These are phyloP conservation scores for Cytospora piceae DNA, from an alignment of 2,329 filamentous ascomycete species.

Conservation along the genomic window DNA sequence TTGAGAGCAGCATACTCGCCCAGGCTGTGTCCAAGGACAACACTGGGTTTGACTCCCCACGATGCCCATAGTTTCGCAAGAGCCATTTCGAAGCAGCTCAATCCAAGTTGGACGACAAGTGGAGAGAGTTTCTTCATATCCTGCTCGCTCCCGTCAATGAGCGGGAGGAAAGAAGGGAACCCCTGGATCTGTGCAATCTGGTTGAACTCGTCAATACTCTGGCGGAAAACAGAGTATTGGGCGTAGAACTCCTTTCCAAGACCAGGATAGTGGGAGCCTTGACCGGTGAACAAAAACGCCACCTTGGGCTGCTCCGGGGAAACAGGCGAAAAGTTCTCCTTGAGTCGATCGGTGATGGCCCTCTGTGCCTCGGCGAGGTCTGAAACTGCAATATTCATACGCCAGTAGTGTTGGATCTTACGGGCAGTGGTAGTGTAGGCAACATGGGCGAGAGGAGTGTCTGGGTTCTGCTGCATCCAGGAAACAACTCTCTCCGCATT, in stretches of 20 bases:
- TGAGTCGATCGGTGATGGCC: conserved; percentile 47
- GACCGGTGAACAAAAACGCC: conserved; percentile 59
- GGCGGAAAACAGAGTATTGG: conserved; percentile 51
- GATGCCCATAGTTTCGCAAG: conserved; percentile 59
- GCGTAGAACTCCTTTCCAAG: conserved; percentile 56
- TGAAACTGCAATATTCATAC: conserved; percentile 52
- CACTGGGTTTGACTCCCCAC: conserved; percentile 55
- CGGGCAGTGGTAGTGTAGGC: conserved; percentile 72
- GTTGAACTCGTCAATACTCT: conserved; percentile 61
- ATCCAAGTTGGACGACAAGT: conserved; percentile 56
- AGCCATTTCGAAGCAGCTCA: conserved; percentile 61
- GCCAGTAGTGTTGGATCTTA: conserved; percentile 62
- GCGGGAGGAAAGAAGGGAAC: conserved; percentile 60
- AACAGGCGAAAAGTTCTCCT: conserved; percentile 49
- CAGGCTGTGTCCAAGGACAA: conserved; percentile 61
- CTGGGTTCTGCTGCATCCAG: conserved; percentile 57
- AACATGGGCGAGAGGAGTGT: conserved; percentile 58
- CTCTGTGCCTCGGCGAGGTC: conserved; percentile 48
- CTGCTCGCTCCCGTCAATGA: conserved; percentile 50
- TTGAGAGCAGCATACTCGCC: conserved; percentile 74
- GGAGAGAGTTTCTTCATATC: conserved; percentile 53
- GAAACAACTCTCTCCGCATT: conserved; percentile 60
- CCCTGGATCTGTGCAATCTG: conserved; percentile 53
- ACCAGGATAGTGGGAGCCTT: conserved; percentile 58
- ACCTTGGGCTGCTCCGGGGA: conserved; percentile 50